Conservation (phyloP, 345 rosid species). For the Cochlearia excelsa region DNA sequence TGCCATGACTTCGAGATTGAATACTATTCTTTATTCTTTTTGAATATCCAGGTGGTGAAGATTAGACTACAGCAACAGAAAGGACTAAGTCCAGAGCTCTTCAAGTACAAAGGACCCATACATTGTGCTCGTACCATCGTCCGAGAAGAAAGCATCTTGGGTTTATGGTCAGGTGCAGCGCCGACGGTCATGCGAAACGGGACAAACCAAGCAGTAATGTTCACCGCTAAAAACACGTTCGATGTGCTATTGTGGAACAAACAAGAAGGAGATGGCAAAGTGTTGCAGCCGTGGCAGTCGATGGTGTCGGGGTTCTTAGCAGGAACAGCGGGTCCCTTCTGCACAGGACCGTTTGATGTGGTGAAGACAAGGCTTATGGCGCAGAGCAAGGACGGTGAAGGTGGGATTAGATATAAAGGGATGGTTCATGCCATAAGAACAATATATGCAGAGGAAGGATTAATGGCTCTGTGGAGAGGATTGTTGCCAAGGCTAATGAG, state of each 20-base stretch:
- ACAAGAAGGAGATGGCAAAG: constrained; percentile 87
- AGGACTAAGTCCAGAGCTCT: constrained; percentile 71
- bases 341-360: constrained; percentile 98
- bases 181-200: constrained; percentile 98
- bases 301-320: constrained; percentile 97
- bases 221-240: constrained; percentile 81
- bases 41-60: constrained; percentile 72
- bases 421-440: constrained; percentile 88
- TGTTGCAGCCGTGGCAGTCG: constrained; percentile 87
- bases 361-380: constrained; percentile 98
- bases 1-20: too few species aligned
- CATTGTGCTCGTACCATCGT: constrained; percentile 72
- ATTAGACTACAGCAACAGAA: constrained; percentile 92
- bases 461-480: constrained; percentile 84
- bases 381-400: constrained; percentile 55
- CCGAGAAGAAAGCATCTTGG: constrained; percentile 71
- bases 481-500: constrained; percentile 92
- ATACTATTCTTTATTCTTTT: constrained; percentile 10
- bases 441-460: constrained; percentile 80
- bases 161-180: constrained; percentile 95
- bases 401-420: constrained; percentile 71
- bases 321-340: constrained; percentile 86
- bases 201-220: constrained; percentile 96
- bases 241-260: constrained; percentile 86
- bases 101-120: constrained; percentile 89